Conservation (phyloP, 306 rosid species). For the Cercis canadensis region DNA sequence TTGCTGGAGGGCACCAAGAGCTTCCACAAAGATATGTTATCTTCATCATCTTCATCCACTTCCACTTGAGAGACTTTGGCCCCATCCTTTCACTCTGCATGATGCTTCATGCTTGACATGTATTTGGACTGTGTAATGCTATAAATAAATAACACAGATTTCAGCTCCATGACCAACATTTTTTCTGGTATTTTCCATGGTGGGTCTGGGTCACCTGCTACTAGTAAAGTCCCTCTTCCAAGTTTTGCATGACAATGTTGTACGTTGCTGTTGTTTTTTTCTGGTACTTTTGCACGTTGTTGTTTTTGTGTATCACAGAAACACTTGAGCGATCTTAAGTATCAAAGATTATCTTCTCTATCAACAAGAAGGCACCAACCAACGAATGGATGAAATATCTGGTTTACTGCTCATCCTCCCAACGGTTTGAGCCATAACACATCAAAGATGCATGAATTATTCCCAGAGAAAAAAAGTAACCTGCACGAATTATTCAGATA, state of each 20-base stretch:
- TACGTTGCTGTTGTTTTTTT: neutral
- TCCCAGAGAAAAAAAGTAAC: neutral
- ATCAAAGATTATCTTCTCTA: no score
- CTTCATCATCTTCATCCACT: constrained; percentile 42
- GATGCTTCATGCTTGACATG: constrained; percentile 3
- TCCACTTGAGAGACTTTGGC: constrained; percentile 21
- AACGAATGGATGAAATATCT: no score
- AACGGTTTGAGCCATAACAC: no score
- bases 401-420: no score
- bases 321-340: no score
- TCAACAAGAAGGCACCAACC: no score
- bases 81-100: neutral
- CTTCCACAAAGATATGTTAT: constrained; percentile 25
- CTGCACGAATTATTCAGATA: neutral
- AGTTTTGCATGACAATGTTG: neutral
- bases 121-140: neutral
- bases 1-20: constrained; percentile 36
- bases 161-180: neutral
- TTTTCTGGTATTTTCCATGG: neutral
- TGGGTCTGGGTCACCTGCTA: neutral
- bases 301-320: neutral
- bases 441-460: constrained; percentile 10
- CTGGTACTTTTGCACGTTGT: no score
- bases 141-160: neutral
- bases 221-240: neutral